Percentiles rank a stretch among this genome's conserved stretches.
phyloP scores from a whole-genome alignment of 257 asterid genomes.

The Haberlea rhodopensis region DNA sequence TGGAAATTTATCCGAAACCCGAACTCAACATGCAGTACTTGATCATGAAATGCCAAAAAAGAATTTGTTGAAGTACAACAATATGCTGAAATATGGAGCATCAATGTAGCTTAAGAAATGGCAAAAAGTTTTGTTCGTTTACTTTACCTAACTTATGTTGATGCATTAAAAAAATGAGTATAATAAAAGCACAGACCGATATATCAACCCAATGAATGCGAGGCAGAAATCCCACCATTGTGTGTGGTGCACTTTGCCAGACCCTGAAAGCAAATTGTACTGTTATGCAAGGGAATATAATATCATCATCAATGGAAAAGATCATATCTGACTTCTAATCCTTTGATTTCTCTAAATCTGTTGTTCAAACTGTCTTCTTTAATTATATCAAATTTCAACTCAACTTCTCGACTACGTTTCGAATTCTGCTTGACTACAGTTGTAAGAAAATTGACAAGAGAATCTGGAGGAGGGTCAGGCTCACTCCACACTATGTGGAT shows the following conservation, averaged over 20 bases:
- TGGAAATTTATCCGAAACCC: neutral
- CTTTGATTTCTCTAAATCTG: constrained; percentile 76
- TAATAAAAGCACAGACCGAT: constrained; percentile 42
- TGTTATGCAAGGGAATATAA: constrained; percentile 68
- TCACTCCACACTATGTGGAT: constrained; percentile 82
- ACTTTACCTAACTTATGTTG: constrained; percentile 6
- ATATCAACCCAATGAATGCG: constrained; percentile 68
- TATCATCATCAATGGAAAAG: constrained; percentile 79
- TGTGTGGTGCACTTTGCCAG: constrained; percentile 75
- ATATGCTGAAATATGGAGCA: neutral
- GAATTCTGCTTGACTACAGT: constrained; percentile 41
- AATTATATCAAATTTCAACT: constrained; percentile 61
- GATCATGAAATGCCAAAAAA: neutral
- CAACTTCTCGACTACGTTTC: constrained; percentile 47
- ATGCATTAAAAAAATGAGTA: neutral
- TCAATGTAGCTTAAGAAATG: neutral
- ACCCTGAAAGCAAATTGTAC: constrained; percentile 69
- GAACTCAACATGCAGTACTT: neutral
- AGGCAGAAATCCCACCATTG: constrained; percentile 96
- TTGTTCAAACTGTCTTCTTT: constrained; percentile 85
- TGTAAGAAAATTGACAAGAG: constrained; percentile 52
- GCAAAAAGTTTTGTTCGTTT: constrained; percentile 1
- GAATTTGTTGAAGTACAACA: neutral
- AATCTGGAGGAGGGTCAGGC: constrained; percentile 64
- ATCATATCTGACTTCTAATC: constrained; percentile 70